Evolutionary conservation across 192 early-diverging fungal genomes (phyloP), one percentile per base, ranked within the genome.

Genomic region (Coemansia sp.): DNA sequence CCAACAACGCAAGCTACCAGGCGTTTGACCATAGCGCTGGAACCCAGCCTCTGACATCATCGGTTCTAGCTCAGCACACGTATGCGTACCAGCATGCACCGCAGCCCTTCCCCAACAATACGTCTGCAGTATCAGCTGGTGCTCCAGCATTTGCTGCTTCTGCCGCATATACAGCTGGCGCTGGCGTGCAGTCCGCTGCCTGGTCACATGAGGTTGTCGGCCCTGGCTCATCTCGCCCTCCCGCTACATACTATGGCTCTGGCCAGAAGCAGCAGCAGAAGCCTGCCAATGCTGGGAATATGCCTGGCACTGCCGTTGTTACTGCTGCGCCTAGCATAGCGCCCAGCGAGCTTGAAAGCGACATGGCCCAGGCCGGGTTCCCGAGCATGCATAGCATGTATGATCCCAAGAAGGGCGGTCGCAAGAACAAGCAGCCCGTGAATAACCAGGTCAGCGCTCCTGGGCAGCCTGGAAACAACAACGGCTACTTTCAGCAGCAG

Each of bases 21-120:
- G 73, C 64, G 4, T 75, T 75, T 60, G 64, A 62, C 36, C 64
- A 75, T 20, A 75, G 60, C 52, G 32, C 56, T 20, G 57, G 60
- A n/a, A 51, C 52, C 29, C 73, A 70, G 36, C 55, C 73, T 0
- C 24, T 67, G 60, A 70, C 73, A 9, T 59, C 64, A 13, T 75
- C 73, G 3, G 68, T 67, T 22, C 64, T 75, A 28, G 64, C 73
- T 13, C 45, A 63, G 5, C 53, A 59, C 22, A 18, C 59, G 1
- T 34, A 60, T 4, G 10, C 69, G 13, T 20, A 22, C 54, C 67
- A 53, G 58, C 50, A 50, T 19, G 19, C 48, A 45, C 48, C 28
- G 45, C 30, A 45, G 49, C 22, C 39, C 18, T 9, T 8, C 13
- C 29, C 55, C 55, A 57, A 36, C 48, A 53, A 24, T 30, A 27